Evolutionary conservation across 176 grass and related monocot species (phyloP).

Genomic region (Triticum timopheevii): DNA sequence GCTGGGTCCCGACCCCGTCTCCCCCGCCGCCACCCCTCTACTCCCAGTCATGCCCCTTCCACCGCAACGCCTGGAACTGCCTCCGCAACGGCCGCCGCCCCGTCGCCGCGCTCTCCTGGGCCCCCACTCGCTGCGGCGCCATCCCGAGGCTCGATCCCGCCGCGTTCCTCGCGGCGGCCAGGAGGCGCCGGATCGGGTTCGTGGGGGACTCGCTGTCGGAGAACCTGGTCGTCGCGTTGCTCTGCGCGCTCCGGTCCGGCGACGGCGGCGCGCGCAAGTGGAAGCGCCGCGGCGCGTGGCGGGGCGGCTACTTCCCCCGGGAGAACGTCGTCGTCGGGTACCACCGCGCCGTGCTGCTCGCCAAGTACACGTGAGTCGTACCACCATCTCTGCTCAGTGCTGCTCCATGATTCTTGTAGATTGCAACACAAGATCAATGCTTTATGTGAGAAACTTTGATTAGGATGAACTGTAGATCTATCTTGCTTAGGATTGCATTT

Average conservation of each 20-base stretch:
- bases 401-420: not conserved
- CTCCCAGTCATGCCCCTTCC: slow-evolving; percentile 68
- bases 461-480: too few species aligned
- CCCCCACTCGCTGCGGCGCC: slow-evolving; percentile 67
- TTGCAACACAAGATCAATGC: not conserved
- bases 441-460: too few species aligned
- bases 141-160: slow-evolving; percentile 63
- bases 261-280: slow-evolving; percentile 68
- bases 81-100: slow-evolving; percentile 54
- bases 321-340: slow-evolving; percentile 75
- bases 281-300: slow-evolving; percentile 93
- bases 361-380: slow-evolving; percentile 71
- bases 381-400: not conserved
- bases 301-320: slow-evolving; percentile 76
- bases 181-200: slow-evolving; percentile 60
- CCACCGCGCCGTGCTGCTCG: slow-evolving; percentile 88
- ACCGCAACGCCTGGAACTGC: slow-evolving; percentile 95
- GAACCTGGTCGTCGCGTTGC: slow-evolving; percentile 79
- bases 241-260: slow-evolving; percentile 68
- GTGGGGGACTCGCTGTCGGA: slow-evolving; percentile 84
- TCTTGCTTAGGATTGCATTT: not conserved
- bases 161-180: slow-evolving; percentile 47
- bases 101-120: slow-evolving; percentile 66
- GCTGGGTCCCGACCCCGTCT: slow-evolving; percentile 41
- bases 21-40: slow-evolving; percentile 50